Conservation (phyloP, 2,329 filamentous ascomycete genomes). For the Fusarium musae region DNA sequence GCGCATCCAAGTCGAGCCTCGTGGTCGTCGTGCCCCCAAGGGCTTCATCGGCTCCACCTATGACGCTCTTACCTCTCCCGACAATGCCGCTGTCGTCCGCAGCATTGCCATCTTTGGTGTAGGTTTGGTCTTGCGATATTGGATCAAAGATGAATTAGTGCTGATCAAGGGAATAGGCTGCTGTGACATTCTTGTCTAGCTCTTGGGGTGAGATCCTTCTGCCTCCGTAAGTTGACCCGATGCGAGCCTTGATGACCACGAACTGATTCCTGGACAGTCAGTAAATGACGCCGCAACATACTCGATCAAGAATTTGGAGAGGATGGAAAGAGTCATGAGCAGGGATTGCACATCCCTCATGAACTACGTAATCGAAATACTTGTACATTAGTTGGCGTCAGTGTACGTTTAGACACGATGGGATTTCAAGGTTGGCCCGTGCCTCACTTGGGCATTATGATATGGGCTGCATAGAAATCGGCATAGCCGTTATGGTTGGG, state of each 20-base stretch:
- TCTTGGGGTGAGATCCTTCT: slow-evolving; percentile 74
- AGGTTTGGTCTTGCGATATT: slow-evolving; percentile 48
- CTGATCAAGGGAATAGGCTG: slow-evolving; percentile 58
- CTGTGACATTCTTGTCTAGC: slow-evolving; percentile 74
- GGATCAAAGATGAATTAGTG: background rate
- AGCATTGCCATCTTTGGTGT: slow-evolving; percentile 76
- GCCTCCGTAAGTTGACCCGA: slow-evolving; percentile 63
- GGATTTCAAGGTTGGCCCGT: slow-evolving; percentile 23
- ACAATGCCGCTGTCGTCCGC: slow-evolving; percentile 75
- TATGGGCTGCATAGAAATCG: slow-evolving; percentile 32
- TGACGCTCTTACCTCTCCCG: slow-evolving; percentile 70
- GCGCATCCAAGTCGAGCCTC: slow-evolving; percentile 63
- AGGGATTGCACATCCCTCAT: background rate
- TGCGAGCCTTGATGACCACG: background rate
- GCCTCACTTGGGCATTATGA: slow-evolving; percentile 32
- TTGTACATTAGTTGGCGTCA: slow-evolving; percentile 44
- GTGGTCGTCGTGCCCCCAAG: slow-evolving; percentile 53
- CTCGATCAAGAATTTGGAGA: slow-evolving; percentile 3
- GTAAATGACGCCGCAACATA: slow-evolving; percentile 35
- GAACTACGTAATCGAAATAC: slow-evolving; percentile 35
- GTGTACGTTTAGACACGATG: slow-evolving; percentile 45
- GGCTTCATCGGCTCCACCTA: slow-evolving; percentile 70
- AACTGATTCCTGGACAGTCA: slow-evolving; percentile 35
- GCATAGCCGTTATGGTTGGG: slow-evolving; percentile 16
- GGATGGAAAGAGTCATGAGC: background rate